Conservation (phyloP, 306 rosid genomes). For the Fragaria nilgerrensis region DNA sequence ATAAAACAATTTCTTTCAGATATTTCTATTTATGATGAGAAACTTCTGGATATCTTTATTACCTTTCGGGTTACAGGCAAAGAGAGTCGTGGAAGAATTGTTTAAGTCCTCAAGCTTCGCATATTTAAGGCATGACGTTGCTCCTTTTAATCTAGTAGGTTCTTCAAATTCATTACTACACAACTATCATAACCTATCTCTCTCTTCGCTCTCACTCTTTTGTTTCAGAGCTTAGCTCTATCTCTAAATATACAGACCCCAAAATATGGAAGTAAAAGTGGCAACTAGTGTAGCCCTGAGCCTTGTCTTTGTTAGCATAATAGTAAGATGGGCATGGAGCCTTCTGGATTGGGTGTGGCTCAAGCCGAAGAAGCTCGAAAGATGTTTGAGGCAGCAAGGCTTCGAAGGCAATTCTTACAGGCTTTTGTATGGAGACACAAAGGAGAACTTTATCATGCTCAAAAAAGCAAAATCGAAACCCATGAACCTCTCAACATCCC, state of each 20-base stretch:
- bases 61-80: no score
- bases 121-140: no score
- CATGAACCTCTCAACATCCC: constrained; percentile 25
- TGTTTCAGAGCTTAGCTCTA: background rate
- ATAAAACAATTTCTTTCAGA: no score
- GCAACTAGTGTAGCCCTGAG: background rate
- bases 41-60: no score
- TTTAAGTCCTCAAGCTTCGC: no score
- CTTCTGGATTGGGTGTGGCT: constrained; percentile 49
- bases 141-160: no score
- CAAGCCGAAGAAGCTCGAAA: constrained; percentile 52
- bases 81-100: no score
- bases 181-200: background rate
- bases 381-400: constrained; percentile 42
- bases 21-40: no score
- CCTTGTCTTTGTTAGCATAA: background rate
- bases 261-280: background rate
- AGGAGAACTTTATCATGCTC: constrained; percentile 16
- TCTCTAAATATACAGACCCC: background rate
- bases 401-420: constrained; percentile 42
- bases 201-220: no score
- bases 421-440: constrained; percentile 34
- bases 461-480: constrained; percentile 38
- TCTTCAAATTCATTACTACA: no score
- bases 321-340: constrained; percentile 34